Conservation (phyloP, 805 yeast species). For the Grigorovia transvaalensis region DNA sequence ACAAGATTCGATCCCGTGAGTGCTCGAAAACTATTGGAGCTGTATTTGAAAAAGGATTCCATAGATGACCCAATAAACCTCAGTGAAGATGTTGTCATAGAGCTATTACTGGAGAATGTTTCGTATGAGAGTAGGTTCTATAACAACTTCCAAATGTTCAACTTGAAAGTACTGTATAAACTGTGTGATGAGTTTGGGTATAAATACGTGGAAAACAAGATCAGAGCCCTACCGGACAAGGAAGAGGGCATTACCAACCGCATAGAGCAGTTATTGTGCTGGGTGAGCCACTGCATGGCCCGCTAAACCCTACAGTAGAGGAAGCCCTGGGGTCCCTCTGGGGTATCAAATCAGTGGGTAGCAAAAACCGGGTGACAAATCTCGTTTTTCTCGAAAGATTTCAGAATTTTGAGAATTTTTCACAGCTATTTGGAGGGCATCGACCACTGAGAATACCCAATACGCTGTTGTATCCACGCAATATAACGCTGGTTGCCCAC, state of each 20-base stretch:
- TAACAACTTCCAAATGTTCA: conserved; percentile 39
- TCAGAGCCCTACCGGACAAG: conserved; percentile 12
- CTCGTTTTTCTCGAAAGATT: not conserved
- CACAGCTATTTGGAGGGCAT: not conserved
- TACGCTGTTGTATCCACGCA: not conserved
- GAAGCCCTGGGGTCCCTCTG: too few species aligned
- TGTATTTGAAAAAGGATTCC: conserved; percentile 19
- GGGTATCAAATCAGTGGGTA: too few species aligned
- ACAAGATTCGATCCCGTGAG: conserved; percentile 57
- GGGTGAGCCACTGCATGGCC: not conserved
- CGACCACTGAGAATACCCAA: not conserved
- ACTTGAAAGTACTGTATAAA: conserved; percentile 36
- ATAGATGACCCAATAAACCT: conserved; percentile 3
- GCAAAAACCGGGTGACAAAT: not conserved
- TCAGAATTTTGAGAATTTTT: not conserved
- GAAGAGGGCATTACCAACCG: conserved; percentile 9
- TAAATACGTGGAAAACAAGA: conserved; percentile 14
- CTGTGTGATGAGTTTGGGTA: conserved; percentile 18
- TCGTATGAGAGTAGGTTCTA: conserved; percentile 62
- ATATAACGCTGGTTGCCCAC: not conserved
- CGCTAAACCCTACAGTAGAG: not conserved
- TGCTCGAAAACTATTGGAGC: conserved; percentile 38
- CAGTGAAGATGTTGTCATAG: conserved; percentile 32
- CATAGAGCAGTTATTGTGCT: not conserved
- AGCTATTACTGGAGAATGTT: conserved; percentile 37